A percentile compares a stretch with the other conserved stretches of the same genome.
These are phyloP conservation scores for Prunus armeniaca DNA, from an alignment of 306 rosid genomes.

Conservation along the genomic window DNA sequence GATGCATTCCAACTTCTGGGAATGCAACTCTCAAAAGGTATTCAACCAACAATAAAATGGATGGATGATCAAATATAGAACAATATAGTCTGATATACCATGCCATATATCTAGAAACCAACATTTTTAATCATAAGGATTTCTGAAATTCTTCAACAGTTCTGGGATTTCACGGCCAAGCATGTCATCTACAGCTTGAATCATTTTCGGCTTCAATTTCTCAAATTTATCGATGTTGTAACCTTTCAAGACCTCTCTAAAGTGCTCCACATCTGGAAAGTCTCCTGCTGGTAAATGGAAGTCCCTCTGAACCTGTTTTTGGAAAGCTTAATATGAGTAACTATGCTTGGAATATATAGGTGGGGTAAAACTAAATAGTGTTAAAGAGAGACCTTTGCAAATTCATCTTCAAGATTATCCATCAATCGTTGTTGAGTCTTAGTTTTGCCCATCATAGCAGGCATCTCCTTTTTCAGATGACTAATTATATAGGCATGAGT, in stretches of 20 bases:
- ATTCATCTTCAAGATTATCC: conserved; percentile 54
- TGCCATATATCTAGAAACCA: neutral
- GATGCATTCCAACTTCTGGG: neutral
- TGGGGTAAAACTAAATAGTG: neutral
- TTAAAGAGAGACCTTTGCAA: conserved; percentile 32
- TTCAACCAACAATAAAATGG: neutral
- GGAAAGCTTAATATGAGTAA: neutral
- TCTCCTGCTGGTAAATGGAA: conserved; percentile 45
- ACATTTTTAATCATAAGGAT: conserved; percentile 35
- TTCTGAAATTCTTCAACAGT: conserved; percentile 45
- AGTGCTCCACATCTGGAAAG: conserved; percentile 47
- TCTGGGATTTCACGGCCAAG: conserved; percentile 50
- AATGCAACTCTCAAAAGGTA: neutral
- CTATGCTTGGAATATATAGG: neutral
- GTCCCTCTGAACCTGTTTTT: conserved; percentile 43
- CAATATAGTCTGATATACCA: neutral
- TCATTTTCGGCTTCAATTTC: conserved; percentile 47
- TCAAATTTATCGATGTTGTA: conserved; percentile 48
- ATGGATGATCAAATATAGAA: neutral
- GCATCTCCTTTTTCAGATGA: conserved; percentile 56
- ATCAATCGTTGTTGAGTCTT: conserved; percentile 45
- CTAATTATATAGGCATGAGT: conserved; percentile 52
- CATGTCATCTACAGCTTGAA: conserved; percentile 56
- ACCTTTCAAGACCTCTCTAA: conserved; percentile 36
- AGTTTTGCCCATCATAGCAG: conserved; percentile 49